Conservation (phyloP, 1,139 yeast genomes). For the Hyphopichia wangnamkhiaoensis region DNA sequence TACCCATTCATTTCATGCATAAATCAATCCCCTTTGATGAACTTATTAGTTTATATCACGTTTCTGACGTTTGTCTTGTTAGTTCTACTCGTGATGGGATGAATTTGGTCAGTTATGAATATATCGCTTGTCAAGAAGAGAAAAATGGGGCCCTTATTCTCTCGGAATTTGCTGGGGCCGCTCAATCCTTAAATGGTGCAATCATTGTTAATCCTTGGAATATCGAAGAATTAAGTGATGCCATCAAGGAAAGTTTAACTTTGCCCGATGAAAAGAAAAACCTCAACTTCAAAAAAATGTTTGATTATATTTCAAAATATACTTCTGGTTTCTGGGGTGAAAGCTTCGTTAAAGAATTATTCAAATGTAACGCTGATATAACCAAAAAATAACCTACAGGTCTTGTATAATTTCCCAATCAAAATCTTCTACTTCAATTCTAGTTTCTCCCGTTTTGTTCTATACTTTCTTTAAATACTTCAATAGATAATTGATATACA, state of each 20-base stretch:
- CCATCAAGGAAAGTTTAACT: slow-evolving; percentile 85
- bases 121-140: slow-evolving; percentile 91
- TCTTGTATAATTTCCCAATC: too few relatives aligned
- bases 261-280: slow-evolving; percentile 77
- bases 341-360: slow-evolving; percentile 85
- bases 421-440: too few relatives aligned
- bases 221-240: slow-evolving; percentile 86
- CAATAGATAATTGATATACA: too few relatives aligned
- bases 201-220: slow-evolving; percentile 97
- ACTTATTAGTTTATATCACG: slow-evolving; percentile 79
- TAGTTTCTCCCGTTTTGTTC: too few relatives aligned
- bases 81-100: slow-evolving; percentile 97
- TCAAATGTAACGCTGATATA: slow-evolving; percentile 32
- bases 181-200: slow-evolving; percentile 93
- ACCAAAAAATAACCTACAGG: slow-evolving; percentile 1
- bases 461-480: too few relatives aligned
- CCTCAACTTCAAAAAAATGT: slow-evolving; percentile 78
- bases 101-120: slow-evolving; percentile 95
- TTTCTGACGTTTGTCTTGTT: slow-evolving; percentile 89
- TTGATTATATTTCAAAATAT: slow-evolving; percentile 84
- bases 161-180: slow-evolving; percentile 99
- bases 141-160: slow-evolving; percentile 83
- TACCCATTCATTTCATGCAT: slow-evolving; percentile 96
- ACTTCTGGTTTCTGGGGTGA: slow-evolving; percentile 98
- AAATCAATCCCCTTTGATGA: slow-evolving; percentile 89